phyloP scores from a whole-genome alignment of 371 early-diverging fungal genomes.

The Rhizopus sp. region DNA sequence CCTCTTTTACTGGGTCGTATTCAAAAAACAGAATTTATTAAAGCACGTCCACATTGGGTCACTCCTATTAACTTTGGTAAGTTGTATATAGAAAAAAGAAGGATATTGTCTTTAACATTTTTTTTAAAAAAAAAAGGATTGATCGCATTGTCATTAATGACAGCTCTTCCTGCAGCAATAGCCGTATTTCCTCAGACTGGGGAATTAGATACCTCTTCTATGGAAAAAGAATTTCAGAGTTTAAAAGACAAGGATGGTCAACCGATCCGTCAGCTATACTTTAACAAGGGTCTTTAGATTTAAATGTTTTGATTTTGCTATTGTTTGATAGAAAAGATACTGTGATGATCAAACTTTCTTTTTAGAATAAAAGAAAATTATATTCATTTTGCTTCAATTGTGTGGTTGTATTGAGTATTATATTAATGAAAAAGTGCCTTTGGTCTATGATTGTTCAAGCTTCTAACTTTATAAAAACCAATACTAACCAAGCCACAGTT shows the following conservation, averaged over 20 bases:
- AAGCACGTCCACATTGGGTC: slow-evolving; percentile 53
- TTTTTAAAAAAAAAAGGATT: slow-evolving; percentile 31
- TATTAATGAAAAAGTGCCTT: no score
- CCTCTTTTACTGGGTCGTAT: slow-evolving; percentile 66
- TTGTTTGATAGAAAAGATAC: background rate
- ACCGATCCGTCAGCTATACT: slow-evolving; percentile 59
- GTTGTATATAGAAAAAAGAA: slow-evolving; percentile 5
- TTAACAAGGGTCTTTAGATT: slow-evolving; percentile 71
- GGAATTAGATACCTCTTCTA: slow-evolving; percentile 34
- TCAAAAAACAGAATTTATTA: slow-evolving; percentile 58
- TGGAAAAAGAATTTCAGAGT: slow-evolving; percentile 56
- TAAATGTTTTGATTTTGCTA: background rate
- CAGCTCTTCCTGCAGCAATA: slow-evolving; percentile 78
- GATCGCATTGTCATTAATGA: slow-evolving; percentile 69
- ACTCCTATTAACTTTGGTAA: slow-evolving; percentile 68
- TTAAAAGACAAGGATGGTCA: slow-evolving; percentile 57
- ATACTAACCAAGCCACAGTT: no score
- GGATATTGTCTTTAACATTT: background rate
- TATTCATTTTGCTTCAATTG: no score
- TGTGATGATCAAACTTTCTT: background rate
- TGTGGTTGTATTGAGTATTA: no score
- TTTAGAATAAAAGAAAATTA: no score
- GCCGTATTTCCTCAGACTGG: slow-evolving; percentile 81
- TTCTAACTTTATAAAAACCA: no score
- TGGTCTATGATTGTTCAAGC: no score